These are phyloP conservation scores for Ophiobolus disseminans DNA, from an alignment of 2,329 filamentous ascomycete species.

Conservation along the genomic window DNA sequence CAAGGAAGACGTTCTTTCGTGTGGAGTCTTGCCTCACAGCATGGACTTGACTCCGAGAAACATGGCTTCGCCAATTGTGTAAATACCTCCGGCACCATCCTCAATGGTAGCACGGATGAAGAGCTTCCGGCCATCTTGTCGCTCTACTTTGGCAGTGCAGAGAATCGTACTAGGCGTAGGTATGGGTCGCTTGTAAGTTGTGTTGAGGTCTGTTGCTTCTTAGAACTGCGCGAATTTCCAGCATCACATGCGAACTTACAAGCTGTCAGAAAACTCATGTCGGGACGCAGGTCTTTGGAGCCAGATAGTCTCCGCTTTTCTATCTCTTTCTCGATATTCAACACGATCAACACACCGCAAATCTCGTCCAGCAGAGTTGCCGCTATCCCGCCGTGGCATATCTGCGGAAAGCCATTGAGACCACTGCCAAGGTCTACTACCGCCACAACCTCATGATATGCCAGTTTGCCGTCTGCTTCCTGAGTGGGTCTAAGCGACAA, in stretches of 20 bases:
- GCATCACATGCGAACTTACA: slow-evolving; percentile 32
- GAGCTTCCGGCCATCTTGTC: slow-evolving; percentile 62
- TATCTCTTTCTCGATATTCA: slow-evolving; percentile 47
- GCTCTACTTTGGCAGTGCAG: slow-evolving; percentile 54
- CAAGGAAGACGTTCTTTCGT: too few species aligned
- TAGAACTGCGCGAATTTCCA: slow-evolving; percentile 10
- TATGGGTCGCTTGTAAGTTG: slow-evolving; percentile 62
- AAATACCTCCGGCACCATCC: slow-evolving; percentile 56
- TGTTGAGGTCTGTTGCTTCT: slow-evolving; percentile 57
- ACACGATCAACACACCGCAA: slow-evolving; percentile 59
- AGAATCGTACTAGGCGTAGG: slow-evolving; percentile 58
- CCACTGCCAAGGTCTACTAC: slow-evolving; percentile 58
- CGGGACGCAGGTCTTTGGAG: slow-evolving; percentile 1
- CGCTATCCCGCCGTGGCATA: slow-evolving; percentile 66
- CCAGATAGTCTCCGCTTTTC: slow-evolving; percentile 13
- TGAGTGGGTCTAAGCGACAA: slow-evolving; percentile 28
- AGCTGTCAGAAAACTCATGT: slow-evolving; percentile 39
- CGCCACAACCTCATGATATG: slow-evolving; percentile 47
- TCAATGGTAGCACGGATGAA: slow-evolving; percentile 59
- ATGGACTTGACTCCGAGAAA: slow-evolving; percentile 51
- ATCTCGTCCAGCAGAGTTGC: slow-evolving; percentile 66
- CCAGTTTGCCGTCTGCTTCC: slow-evolving; percentile 22
- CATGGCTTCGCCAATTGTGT: slow-evolving; percentile 62
- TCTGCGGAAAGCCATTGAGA: slow-evolving; percentile 61
- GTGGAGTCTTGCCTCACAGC: slow-evolving; percentile 29